Base-by-base conservation (phyloP, 768 basidiomycete species). In the Omphalotus guepiniiformis region DNA sequence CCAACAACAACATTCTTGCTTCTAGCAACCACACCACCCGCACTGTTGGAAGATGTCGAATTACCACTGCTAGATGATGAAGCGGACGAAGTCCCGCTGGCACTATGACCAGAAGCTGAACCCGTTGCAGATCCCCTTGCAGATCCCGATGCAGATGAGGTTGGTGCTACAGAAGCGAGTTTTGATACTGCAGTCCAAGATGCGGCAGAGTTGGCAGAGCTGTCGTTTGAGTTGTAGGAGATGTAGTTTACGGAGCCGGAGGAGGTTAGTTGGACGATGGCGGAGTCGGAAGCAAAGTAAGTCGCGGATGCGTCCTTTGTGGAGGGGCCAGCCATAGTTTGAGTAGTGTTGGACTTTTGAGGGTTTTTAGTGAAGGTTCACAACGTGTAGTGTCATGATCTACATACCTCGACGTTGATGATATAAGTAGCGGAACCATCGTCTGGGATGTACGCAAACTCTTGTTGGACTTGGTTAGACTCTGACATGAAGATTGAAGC, bases 361-460 rank as follows among this genome's bases (percentile, higher is more conserved):
- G 23, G 34, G 29, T 26, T n/a, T 27, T 28, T 6, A 54, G 30
- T n/a, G 9, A 23, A 22, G 21, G 18, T 7, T 32, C 22, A 11
- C 12, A 35, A 23, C 18, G 13, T 5, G n/a, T 21, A 15, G 25
- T 39, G 36, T 19, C 41, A 7, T 12, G 6, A 13, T 34, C 15
- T 21, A 50, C 58, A 4, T 61, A 81, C 81, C 66, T 79, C 71
- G 48, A 88, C 83, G 58, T 88, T 82, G 62, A 88, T 67, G 39
- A 91, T 74, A 55, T 85, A 90, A n/a, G 83, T 82, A 19, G 72
- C 70, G 15, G 78, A 82, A 52, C 79, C 79, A 59, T 91, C 84
- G 59, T 83, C 74, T 16, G 89, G 88, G 50, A 91, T 73, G 66
- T 81, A 92, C 2, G 83, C 85, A 58, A 91, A 83, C 61, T 86